Percentiles rank a stretch among this genome's conserved stretches.
These are phyloP conservation scores for Phoma sp. DNA, from an alignment of 2,329 filamentous ascomycete genomes.

Conservation along the genomic window DNA sequence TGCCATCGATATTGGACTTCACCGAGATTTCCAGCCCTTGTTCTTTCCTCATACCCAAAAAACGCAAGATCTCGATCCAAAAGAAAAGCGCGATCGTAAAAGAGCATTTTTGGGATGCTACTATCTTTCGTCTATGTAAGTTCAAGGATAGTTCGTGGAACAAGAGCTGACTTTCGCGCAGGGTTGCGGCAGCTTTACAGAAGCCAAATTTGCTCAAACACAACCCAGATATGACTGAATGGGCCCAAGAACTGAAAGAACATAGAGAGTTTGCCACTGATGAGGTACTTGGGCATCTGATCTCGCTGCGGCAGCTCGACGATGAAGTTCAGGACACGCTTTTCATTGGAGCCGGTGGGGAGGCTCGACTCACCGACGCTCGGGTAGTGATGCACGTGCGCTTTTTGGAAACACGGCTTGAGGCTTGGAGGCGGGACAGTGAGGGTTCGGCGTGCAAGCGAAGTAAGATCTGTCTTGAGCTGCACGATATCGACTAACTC, in stretches of 20 bases:
- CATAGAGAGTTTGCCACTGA: constrained; percentile 36
- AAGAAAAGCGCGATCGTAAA: constrained; percentile 35
- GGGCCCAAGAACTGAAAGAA: constrained; percentile 26
- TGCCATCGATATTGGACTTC: constrained; percentile 40
- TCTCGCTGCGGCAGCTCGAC: constrained; percentile 38
- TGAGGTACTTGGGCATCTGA: constrained; percentile 29
- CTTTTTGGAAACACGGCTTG: constrained; percentile 35
- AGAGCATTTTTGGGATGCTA: constrained; percentile 44
- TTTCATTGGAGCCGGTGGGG: constrained; percentile 25
- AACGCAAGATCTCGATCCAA: constrained; percentile 12
- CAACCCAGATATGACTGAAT: constrained; percentile 37
- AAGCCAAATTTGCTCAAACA: constrained; percentile 43
- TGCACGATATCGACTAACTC: neutral
- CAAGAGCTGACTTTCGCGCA: constrained; percentile 11
- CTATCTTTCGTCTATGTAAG: constrained; percentile 41
- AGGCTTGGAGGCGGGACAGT: constrained; percentile 30
- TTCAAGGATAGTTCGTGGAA: neutral
- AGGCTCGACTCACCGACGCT: constrained; percentile 34
- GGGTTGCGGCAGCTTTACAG: constrained; percentile 36
- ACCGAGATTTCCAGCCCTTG: constrained; percentile 26
- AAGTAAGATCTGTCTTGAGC: constrained; percentile 18
- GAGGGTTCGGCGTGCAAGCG: constrained; percentile 21
- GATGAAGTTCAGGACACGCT: constrained; percentile 42
- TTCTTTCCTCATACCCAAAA: constrained; percentile 13
- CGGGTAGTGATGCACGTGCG: constrained; percentile 38